Base-by-base conservation (phyloP, 2,329 filamentous ascomycete species). In the Aspergillus candidus region DNA sequence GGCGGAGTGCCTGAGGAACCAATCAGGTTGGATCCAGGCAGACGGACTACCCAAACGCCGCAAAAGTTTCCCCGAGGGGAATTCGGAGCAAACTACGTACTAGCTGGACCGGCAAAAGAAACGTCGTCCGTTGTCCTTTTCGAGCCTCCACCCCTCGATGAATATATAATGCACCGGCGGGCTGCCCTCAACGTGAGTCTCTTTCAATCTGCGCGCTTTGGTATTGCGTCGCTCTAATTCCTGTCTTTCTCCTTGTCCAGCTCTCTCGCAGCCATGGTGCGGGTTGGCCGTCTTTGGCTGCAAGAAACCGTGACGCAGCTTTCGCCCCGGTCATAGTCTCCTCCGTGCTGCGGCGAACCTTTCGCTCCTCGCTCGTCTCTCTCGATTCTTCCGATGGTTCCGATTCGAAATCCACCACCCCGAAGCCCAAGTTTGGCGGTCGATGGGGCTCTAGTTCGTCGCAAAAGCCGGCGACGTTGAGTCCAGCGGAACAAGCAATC, bases 251-350 rank as follows among this genome's bases (percentile, higher is more conserved):
- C 15, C 38, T 35, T 30, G 12, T 40, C 18, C 48, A 68, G 67
- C 52, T 70, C 40, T 60, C 65, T 43, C 65, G 64, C 49, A 60
- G 60, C 53, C 60, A 63, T 47, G 59, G 61, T 49, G 50, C 68
- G 56, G 67, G 69, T 53, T 58, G 67, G 55, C 22, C 22, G 22
- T 61, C 63, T 41, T 64, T 62, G 54, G 57, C 63, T 44, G 56
- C 59, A 35, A 56, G 57, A 43, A 51, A 49, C 41, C 54, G 52
- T 50, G 44, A 52, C 52, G 43, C 55, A 47, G 42, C 53, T 41
- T 46, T 51, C 38, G 17, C 44, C 33, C 46, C 54, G 34, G 40
- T 48, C 29, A 39, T 55, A 40, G 43, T 42, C 34, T 48, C 49
- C 38, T 48, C 49, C 37, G 32, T 52, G 31, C 54, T 59, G 42